phyloP scores from a whole-genome alignment of 2,329 filamentous ascomycete genomes.

The Scytalidium sp. region DNA sequence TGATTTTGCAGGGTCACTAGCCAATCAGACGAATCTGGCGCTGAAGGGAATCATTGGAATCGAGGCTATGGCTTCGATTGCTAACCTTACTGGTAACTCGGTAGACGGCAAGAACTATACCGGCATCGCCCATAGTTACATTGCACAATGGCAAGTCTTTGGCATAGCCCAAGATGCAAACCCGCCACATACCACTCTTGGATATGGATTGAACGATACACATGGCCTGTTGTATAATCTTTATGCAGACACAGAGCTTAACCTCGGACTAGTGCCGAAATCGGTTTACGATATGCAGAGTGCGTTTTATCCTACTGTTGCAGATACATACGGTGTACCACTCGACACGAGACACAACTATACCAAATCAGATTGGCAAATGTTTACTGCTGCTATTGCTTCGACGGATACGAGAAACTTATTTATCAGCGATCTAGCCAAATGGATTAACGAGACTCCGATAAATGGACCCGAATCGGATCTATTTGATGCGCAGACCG shows the following conservation, averaged over 20 bases:
- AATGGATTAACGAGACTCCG: slow-evolving; percentile 71
- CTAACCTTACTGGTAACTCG: slow-evolving; percentile 56
- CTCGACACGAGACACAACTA: slow-evolving; percentile 79
- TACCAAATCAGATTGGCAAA: slow-evolving; percentile 85
- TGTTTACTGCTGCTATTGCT: slow-evolving; percentile 77
- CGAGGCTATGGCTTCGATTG: slow-evolving; percentile 73
- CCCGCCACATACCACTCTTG: slow-evolving; percentile 68
- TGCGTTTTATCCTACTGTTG: slow-evolving; percentile 69
- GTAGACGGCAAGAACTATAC: slow-evolving; percentile 58
- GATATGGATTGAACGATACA: slow-evolving; percentile 64
- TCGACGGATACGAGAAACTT: slow-evolving; percentile 55
- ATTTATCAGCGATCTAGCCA: slow-evolving; percentile 67
- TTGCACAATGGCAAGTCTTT: slow-evolving; percentile 68
- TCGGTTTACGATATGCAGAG: slow-evolving; percentile 76
- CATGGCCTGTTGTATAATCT: slow-evolving; percentile 40
- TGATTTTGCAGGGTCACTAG: slow-evolving; percentile 76
- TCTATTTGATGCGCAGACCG: slow-evolving; percentile 69
- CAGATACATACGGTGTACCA: slow-evolving; percentile 75
- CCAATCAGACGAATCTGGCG: slow-evolving; percentile 78
- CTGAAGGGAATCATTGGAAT: slow-evolving; percentile 83
- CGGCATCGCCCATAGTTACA: slow-evolving; percentile 63
- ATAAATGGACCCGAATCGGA: slow-evolving; percentile 74
- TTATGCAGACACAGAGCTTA: slow-evolving; percentile 74
- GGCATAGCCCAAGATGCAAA: slow-evolving; percentile 65
- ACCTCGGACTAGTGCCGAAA: slow-evolving; percentile 72